phyloP scores from a whole-genome alignment of 805 yeast species.

The Starmerella kuoi region DNA sequence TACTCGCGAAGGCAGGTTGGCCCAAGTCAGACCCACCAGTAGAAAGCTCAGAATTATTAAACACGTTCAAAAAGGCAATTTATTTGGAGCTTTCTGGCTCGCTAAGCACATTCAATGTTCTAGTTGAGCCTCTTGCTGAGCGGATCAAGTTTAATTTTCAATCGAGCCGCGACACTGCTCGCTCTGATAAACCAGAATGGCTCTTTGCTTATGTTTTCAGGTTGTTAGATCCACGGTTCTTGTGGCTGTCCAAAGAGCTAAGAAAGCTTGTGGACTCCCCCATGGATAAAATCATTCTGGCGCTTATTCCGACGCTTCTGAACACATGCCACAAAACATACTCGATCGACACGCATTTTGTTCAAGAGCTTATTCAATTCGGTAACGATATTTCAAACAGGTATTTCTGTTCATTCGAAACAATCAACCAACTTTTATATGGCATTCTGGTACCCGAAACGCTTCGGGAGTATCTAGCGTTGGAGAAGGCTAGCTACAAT shows the following conservation, averaged over 20 bases:
- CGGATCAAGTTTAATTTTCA: constrained; percentile 50
- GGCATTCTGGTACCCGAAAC: not conserved
- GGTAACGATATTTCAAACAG: constrained; percentile 3
- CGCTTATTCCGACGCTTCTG: constrained; percentile 32
- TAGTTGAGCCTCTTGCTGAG: constrained; percentile 36
- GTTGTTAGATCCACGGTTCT: constrained; percentile 27
- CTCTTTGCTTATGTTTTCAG: constrained; percentile 37
- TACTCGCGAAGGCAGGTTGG: constrained; percentile 15
- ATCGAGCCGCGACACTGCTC: constrained; percentile 45
- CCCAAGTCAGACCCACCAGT: constrained; percentile 16
- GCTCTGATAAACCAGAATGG: constrained; percentile 62
- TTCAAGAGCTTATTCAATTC: constrained; percentile 9
- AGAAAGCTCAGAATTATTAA: not conserved
- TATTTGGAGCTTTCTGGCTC: constrained; percentile 2
- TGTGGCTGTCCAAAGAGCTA: constrained; percentile 23
- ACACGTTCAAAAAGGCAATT: constrained; percentile 1
- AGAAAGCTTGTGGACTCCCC: constrained; percentile 26
- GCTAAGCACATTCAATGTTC: constrained; percentile 34
- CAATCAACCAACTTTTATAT: not conserved
- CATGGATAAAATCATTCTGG: constrained; percentile 34
- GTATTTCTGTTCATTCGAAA: not conserved
- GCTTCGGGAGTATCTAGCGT: not conserved
- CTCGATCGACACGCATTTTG: constrained; percentile 10
- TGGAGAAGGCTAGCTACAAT: constrained; percentile 1
- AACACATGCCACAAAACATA: constrained; percentile 9